Base-by-base conservation (phyloP, 257 asterid species). In the Asclepias syriaca region DNA sequence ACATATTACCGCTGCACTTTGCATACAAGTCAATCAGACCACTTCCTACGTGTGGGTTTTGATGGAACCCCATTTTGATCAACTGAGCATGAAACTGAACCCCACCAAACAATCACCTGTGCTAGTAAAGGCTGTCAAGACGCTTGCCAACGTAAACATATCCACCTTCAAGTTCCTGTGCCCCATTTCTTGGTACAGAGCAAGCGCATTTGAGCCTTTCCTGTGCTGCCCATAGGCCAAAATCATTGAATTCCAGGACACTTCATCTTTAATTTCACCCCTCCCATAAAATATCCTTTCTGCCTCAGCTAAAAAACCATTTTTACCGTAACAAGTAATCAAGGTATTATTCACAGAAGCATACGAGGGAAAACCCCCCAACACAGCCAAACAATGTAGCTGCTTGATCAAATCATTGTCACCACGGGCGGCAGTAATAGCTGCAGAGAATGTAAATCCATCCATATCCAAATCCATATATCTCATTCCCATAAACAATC, bases 191-290 rank as follows among this genome's bases (percentile, higher is more conserved):
- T 79, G 88, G 78, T 89, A 89, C 81, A 91, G 76, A 57, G 72
- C 75, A 66, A 91, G 79, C 7, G 96, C 97, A 71, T 86, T 85
- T 61, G 55, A 37, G 67, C 95, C 97, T 73, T 83, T 74, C 73
- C 79, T 85, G 29, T 77, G 81, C 81, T 86, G 93, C 10, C 90
- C 93, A 22, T 87, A 89, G 0, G 89, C 90, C 56, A 89, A 95
- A 60, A 89, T 83, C 96, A 91, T 91, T 27, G 95, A 81, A 72
- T 87, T 91, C 97, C 97, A 91, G 1, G 97, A 86, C 3, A 91
- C 96, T 84, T 81, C 93, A 57, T 91, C 91, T 80, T 78, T 87
- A 70, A 80, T 73, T 55, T 50, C 77, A 39, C 80, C 88, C 90
- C 89, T 87, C 74, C 69, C 79, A 29, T 9, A 21, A 76, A 91